These are phyloP conservation scores for Calonectria ilicicola DNA, from an alignment of 2,329 filamentous ascomycete species.

Conservation along the genomic window DNA sequence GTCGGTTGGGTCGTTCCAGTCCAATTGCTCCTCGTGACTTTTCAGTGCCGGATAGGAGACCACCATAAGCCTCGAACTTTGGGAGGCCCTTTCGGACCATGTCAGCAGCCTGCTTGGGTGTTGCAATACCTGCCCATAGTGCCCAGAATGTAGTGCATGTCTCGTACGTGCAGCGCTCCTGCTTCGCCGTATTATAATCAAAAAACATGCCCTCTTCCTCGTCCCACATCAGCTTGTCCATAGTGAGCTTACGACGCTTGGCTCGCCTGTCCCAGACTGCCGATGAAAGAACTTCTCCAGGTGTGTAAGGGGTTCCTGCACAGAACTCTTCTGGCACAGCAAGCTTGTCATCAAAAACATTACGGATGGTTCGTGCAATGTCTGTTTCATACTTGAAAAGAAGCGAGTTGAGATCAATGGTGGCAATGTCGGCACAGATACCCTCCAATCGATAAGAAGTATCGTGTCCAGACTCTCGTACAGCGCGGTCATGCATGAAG, in stretches of 20 bases:
- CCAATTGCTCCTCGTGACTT: slow-evolving; percentile 85
- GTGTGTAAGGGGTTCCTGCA: slow-evolving; percentile 69
- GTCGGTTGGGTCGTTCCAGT: slow-evolving; percentile 88
- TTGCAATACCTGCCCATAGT: slow-evolving; percentile 92
- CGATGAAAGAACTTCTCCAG: slow-evolving; percentile 82
- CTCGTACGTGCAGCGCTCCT: slow-evolving; percentile 87
- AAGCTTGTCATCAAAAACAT: slow-evolving; percentile 84
- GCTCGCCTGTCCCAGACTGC: slow-evolving; percentile 91
- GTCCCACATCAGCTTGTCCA: slow-evolving; percentile 96
- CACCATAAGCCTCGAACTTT: slow-evolving; percentile 88
- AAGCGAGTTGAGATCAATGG: slow-evolving; percentile 93
- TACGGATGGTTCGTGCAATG: slow-evolving; percentile 88
- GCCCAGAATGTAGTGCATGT: slow-evolving; percentile 96
- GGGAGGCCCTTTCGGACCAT: slow-evolving; percentile 87
- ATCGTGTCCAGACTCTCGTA: slow-evolving; percentile 96
- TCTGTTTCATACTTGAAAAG: slow-evolving; percentile 98
- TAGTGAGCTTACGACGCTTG: slow-evolving; percentile 83
- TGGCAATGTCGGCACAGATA: slow-evolving; percentile 88
- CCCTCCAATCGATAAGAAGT: slow-evolving; percentile 94
- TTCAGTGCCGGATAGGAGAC: slow-evolving; percentile 89
- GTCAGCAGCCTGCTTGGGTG: slow-evolving; percentile 85
- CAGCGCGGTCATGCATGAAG: slow-evolving; percentile 94
- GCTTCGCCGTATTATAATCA: slow-evolving; percentile 90
- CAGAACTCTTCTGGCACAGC: slow-evolving; percentile 87
- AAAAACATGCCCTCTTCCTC: slow-evolving; percentile 96